These are phyloP conservation scores for Shiraia sp. DNA, from an alignment of 2,329 filamentous ascomycete species.

Conservation along the genomic window DNA sequence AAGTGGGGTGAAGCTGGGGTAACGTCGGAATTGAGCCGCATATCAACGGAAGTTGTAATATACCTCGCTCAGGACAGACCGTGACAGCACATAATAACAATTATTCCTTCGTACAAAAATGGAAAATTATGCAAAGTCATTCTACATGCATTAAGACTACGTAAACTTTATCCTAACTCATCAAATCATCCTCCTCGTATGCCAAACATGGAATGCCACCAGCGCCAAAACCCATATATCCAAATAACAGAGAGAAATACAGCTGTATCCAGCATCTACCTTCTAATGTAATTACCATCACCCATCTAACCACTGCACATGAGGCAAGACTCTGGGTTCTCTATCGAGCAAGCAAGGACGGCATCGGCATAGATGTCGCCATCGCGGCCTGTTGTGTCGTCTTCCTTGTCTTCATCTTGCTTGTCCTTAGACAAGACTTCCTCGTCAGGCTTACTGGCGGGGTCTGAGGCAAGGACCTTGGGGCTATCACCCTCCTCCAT, in stretches of 20 bases:
- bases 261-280: not conserved
- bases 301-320: slow-evolving; percentile 91
- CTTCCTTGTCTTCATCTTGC: slow-evolving; percentile 75
- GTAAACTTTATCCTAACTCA: not conserved
- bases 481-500: slow-evolving; percentile 77
- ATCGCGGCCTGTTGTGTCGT: slow-evolving; percentile 74
- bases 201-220: too few relatives aligned
- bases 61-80: too few relatives aligned
- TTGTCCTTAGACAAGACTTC: slow-evolving; percentile 61
- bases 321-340: slow-evolving; percentile 90
- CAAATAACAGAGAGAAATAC: too few relatives aligned
- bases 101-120: not conserved
- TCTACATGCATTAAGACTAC: not conserved
- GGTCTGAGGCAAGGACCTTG: slow-evolving; percentile 75
- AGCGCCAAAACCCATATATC: too few relatives aligned
- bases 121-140: not conserved
- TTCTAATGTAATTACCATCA: not conserved
- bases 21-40: slow-evolving; percentile 14
- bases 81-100: not conserved
- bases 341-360: slow-evolving; percentile 91
- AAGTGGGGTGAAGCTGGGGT: slow-evolving; percentile 7
- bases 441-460: slow-evolving; percentile 63
- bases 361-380: slow-evolving; percentile 95
- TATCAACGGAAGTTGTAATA: too few relatives aligned
- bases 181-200: not conserved